These are phyloP conservation scores for Colletotrichum musicola DNA, from an alignment of 2,329 filamentous ascomycete genomes.

Conservation along the genomic window DNA sequence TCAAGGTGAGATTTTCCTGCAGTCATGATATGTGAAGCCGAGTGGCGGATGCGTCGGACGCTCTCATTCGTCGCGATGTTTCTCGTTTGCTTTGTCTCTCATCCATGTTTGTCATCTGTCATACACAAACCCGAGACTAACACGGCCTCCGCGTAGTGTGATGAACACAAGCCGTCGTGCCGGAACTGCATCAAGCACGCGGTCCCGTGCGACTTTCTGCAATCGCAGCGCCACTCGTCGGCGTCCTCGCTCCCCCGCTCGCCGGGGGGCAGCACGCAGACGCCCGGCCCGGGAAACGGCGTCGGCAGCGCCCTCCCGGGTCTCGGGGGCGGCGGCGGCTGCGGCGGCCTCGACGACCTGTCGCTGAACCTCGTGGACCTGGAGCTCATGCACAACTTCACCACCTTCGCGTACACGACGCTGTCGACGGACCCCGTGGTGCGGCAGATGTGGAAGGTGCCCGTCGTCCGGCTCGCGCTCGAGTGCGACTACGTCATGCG, in stretches of 20 bases:
- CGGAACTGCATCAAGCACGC: conserved; percentile 46
- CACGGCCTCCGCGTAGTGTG: conserved; percentile 40
- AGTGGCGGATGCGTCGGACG: not conserved
- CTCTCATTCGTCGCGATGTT: not conserved
- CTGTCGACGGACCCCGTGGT: conserved; percentile 56
- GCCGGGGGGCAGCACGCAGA: conserved; percentile 17
- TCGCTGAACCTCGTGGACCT: conserved; percentile 59
- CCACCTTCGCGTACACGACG: conserved; percentile 61
- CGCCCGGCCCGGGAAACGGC: conserved; percentile 18
- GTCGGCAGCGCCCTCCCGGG: conserved; percentile 3
- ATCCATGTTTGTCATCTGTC: not conserved
- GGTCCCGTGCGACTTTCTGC: conserved; percentile 45
- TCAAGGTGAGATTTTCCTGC: conserved; percentile 50
- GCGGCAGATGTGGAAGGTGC: conserved; percentile 60
- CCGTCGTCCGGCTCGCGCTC: conserved; percentile 60
- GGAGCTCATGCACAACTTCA: conserved; percentile 67
- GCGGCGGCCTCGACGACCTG: conserved; percentile 37
- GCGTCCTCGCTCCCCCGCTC: conserved; percentile 30
- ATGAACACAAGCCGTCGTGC: conserved; percentile 45
- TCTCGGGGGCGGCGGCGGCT: not conserved
- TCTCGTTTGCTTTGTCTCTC: not conserved
- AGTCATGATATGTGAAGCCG: not conserved
- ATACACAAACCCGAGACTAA: conserved; percentile 6
- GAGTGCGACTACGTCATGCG: conserved; percentile 62
- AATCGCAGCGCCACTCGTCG: conserved; percentile 34